Evolutionary conservation across 306 rosid genomes (phyloP), one percentile per base, ranked within the genome.

Genomic region (Hippophae rhamnoides): DNA sequence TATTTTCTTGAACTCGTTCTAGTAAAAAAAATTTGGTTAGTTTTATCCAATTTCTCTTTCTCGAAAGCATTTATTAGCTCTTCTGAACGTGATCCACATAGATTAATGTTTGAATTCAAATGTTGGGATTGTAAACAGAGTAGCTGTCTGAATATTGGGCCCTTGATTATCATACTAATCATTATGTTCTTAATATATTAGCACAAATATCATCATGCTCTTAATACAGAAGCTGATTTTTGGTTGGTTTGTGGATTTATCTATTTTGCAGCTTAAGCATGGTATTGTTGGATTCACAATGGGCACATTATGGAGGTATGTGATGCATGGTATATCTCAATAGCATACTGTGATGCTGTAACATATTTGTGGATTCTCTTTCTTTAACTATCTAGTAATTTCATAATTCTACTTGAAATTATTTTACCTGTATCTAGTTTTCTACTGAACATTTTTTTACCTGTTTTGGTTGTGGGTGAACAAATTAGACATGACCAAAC

Each of bases 291-390:
- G 96, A 60, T 82, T 69, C 61, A 70, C 96, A 38, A 85, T 86
- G 96, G 99, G 95, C 48, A 54, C 88, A 59, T 71, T 92, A 67
- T 92, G 96, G 99, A 88, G 99, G 96, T 88, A 92, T 53, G 89
- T 58, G 26, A 13, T 61, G 57, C 59, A 40, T 67, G 38, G 9
- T 42, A 52, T 60, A 52, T 57, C 40, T 64, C 54, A 51, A 13
- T 47, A 57, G 66, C 38, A 31, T 31, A 31, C 38, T 31, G 38
- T 31, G 38, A 31, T 31, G 38, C 38, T 31, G 38, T 31, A 31
- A 31, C 38, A 31, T 31, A 31, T 31, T 31, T 31, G 38, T 31
- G 38, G 38, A 31, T 31, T 31, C 38, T 31, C 38, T 31, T 31
- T 2, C 38, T 31, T 31, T 31, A 31, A 31, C 38, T 31, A 31